These are phyloP conservation scores for Neoscytalidium dimidiatum DNA, from an alignment of 2,329 filamentous ascomycete genomes.

Conservation along the genomic window DNA sequence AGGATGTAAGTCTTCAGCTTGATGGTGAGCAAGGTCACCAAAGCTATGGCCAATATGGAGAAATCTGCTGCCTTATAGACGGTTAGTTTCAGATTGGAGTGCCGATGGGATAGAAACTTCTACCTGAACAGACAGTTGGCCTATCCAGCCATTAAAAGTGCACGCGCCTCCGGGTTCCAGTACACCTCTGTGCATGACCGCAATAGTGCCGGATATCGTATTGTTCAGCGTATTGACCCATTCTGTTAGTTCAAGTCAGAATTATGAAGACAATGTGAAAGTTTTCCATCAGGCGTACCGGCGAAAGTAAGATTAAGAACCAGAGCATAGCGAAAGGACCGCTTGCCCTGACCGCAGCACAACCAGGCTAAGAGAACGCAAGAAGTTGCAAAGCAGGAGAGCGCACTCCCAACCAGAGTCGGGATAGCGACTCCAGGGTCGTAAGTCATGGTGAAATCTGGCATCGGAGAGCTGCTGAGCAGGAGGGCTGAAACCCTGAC, in stretches of 20 bases:
- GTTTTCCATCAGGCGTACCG: conserved; percentile 21
- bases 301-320: conserved; percentile 30
- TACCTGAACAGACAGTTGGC: conserved; percentile 50
- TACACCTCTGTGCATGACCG: conserved; percentile 29
- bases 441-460: background rate
- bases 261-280: no score
- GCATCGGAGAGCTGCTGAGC: background rate
- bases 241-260: conserved; percentile 36
- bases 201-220: conserved; percentile 44
- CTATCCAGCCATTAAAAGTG: conserved; percentile 47
- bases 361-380: conserved; percentile 26
- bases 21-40: conserved; percentile 46
- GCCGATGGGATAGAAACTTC: background rate
- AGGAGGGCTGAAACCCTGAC: background rate
- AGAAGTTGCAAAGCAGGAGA: conserved; percentile 25
- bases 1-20: conserved; percentile 38
- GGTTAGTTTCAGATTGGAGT: background rate
- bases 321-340: conserved; percentile 29
- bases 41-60: conserved; percentile 48
- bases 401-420: conserved; percentile 27
- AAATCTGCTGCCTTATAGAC: conserved; percentile 34
- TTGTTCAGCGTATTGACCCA: conserved; percentile 48
- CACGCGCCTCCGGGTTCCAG: conserved; percentile 39
- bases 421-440: conserved; percentile 21
- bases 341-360: conserved; percentile 24